Conservation (phyloP, 208 protist genomes). For the Trypanosoma avium region DNA sequence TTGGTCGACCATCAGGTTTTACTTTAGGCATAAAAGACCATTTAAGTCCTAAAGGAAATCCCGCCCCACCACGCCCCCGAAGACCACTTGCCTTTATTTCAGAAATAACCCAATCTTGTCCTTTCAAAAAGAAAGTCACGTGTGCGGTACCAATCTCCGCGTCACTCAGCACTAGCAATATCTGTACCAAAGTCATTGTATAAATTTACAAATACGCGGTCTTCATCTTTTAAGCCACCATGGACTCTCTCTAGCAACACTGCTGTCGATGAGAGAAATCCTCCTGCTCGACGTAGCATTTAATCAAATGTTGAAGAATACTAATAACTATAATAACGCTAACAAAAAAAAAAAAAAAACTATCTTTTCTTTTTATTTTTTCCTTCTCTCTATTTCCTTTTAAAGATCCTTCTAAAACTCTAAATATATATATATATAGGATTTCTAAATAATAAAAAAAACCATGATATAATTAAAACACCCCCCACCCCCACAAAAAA, state of each 20-base stretch:
- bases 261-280: conserved; percentile 40
- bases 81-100: conserved; percentile 97
- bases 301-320: not conserved
- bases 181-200: conserved; percentile 95
- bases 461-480: not conserved
- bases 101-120: conserved; percentile 97
- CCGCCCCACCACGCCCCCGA: conserved; percentile 97
- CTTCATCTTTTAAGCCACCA: conserved; percentile 95
- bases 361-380: not conserved
- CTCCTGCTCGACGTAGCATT: conserved; percentile 37
- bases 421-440: conserved; percentile 13
- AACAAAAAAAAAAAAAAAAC: not conserved
- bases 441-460: not conserved
- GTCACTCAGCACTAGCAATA: conserved; percentile 92
- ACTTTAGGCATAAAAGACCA: conserved; percentile 99
- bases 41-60: conserved; percentile 99
- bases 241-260: conserved; percentile 53
- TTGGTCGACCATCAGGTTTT: conserved; percentile 89
- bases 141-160: conserved; percentile 98
- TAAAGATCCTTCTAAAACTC: not conserved
- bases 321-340: too few relatives aligned
- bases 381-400: not conserved
- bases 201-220: conserved; percentile 99
- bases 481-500: too few relatives aligned
- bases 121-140: conserved; percentile 96